These are phyloP conservation scores for Lasiosphaeris hirsuta DNA, from an alignment of 495 filamentous ascomycete genomes.

Conservation along the genomic window DNA sequence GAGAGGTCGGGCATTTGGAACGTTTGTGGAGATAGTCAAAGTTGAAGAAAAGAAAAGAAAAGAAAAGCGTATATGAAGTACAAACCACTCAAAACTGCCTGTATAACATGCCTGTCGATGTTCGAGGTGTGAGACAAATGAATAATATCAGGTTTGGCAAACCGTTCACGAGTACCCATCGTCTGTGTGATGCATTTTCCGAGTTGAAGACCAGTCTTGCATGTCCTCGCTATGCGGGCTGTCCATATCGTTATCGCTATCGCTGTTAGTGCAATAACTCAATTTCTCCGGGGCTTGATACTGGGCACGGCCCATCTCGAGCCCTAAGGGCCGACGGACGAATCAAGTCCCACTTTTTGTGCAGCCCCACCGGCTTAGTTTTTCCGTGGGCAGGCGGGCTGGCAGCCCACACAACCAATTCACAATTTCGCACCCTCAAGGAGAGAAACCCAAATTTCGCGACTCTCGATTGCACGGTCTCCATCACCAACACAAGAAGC, in stretches of 20 bases:
- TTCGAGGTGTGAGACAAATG: too few species aligned
- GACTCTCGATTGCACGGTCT: conserved; percentile 33
- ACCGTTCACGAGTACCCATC: too few species aligned
- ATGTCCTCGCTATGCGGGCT: too few species aligned
- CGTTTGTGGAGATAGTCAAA: too few species aligned
- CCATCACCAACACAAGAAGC: conserved; percentile 35
- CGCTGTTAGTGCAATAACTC: neutral
- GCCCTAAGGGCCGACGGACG: conserved; percentile 33
- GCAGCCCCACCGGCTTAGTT: conserved; percentile 31
- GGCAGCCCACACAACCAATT: conserved; percentile 35
- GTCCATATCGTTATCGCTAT: neutral
- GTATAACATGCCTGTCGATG: too few species aligned
- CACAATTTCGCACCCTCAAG: conserved; percentile 31
- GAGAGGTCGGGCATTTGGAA: too few species aligned
- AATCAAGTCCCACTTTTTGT: conserved; percentile 13
- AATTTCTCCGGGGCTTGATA: neutral
- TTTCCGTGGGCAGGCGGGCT: conserved; percentile 25
- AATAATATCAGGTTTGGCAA: too few species aligned
- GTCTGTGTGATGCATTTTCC: too few species aligned
- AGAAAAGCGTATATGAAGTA: too few species aligned
- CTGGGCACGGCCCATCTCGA: neutral
- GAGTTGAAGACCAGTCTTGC: too few species aligned
- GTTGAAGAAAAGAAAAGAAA: too few species aligned
- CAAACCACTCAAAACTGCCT: too few species aligned
- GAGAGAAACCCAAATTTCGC: conserved; percentile 34